Evolutionary conservation across 2,329 filamentous ascomycete genomes (phyloP).

Genomic region (Xylaria sp.): DNA sequence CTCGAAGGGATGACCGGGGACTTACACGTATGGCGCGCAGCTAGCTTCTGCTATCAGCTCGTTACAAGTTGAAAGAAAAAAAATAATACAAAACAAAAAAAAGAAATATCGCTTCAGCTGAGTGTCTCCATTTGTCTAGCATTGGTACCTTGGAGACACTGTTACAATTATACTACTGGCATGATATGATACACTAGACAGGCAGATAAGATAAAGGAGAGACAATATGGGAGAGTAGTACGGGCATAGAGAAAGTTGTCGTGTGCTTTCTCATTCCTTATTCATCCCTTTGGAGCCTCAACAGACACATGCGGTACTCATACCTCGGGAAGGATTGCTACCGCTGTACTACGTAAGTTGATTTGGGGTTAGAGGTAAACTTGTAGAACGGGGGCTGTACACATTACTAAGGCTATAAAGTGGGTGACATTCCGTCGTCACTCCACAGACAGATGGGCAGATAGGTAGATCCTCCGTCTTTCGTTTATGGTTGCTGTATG

Average conservation of each 20-base stretch:
- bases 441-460: constrained; percentile 27
- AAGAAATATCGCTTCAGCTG: constrained; percentile 30
- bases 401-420: constrained; percentile 34
- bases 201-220: neutral
- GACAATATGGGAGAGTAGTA: constrained; percentile 1
- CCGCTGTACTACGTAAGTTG: constrained; percentile 14
- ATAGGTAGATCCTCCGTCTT: constrained; percentile 23
- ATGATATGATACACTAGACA: constrained; percentile 19
- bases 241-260: constrained; percentile 5
- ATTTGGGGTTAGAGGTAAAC: constrained; percentile 5
- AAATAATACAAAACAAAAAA: neutral
- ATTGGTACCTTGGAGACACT: neutral
- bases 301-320: constrained; percentile 17
- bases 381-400: constrained; percentile 24
- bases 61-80: neutral
- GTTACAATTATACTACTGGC: neutral
- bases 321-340: constrained; percentile 33
- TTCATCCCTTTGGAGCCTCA: constrained; percentile 37
- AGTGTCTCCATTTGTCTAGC: constrained; percentile 12
- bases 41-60: constrained; percentile 8
- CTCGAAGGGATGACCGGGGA: constrained; percentile 8
- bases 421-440: constrained; percentile 16
- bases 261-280: constrained; percentile 29
- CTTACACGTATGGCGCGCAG: neutral
- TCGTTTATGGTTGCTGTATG: neutral